phyloP scores from a whole-genome alignment of 495 filamentous ascomycete genomes.

The Symbiotaphrina buchneri region DNA sequence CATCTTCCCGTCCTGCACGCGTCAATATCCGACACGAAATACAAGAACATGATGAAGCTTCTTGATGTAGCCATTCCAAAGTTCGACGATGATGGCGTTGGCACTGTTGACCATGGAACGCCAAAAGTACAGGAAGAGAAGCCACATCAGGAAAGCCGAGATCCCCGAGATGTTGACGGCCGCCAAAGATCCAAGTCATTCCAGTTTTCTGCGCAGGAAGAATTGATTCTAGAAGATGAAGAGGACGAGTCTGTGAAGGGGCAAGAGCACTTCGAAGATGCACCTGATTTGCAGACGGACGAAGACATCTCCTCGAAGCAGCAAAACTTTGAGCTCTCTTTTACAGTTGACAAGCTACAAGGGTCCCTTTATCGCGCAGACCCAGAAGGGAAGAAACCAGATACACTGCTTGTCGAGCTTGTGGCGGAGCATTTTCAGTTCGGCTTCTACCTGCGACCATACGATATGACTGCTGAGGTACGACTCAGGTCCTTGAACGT shows the following conservation, averaged over 20 bases:
- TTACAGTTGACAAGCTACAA: conserved; percentile 77
- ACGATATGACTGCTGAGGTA: conserved; percentile 80
- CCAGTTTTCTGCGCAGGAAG: conserved; percentile 38
- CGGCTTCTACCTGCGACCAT: conserved; percentile 69
- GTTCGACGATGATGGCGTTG: conserved; percentile 30
- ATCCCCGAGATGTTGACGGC: too few species aligned
- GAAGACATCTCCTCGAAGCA: conserved; percentile 56
- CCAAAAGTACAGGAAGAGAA: background rate
- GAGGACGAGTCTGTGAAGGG: conserved; percentile 40
- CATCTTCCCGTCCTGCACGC: conserved; percentile 84
- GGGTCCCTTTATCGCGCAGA: conserved; percentile 81
- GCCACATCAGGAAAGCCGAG: too few species aligned
- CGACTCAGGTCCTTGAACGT: conserved; percentile 69
- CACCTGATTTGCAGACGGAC: conserved; percentile 26
- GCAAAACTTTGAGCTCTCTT: conserved; percentile 84
- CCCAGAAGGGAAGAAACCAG: conserved; percentile 48
- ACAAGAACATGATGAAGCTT: conserved; percentile 86
- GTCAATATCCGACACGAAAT: conserved; percentile 80
- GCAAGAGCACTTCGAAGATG: conserved; percentile 36
- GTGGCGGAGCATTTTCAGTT: conserved; percentile 78
- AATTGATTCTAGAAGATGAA: conserved; percentile 58
- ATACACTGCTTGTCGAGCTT: conserved; percentile 71
- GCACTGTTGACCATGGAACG: background rate
- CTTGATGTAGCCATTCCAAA: conserved; percentile 90
- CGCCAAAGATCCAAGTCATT: conserved; percentile 30